Evolutionary conservation across 768 basidiomycete species (phyloP).

Genomic region (Wakefieldia striispora): DNA sequence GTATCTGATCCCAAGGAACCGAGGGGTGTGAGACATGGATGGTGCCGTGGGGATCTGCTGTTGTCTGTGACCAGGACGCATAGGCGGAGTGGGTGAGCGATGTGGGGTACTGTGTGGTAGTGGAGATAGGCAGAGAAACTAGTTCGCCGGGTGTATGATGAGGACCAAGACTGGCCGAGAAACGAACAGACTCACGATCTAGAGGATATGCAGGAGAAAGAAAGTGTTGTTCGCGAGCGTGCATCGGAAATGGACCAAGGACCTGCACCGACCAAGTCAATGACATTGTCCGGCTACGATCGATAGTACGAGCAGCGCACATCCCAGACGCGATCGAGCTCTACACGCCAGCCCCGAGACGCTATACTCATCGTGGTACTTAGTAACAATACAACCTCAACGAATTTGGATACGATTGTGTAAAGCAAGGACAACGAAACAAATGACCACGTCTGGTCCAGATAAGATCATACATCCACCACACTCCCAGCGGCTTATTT

Average conservation of each 20-base stretch:
- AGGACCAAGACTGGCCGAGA: not conserved
- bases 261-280: slow-evolving; percentile 41
- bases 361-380: slow-evolving; percentile 9
- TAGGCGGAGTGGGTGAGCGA: slow-evolving; percentile 39
- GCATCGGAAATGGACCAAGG: slow-evolving; percentile 81
- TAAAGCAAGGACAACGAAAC: slow-evolving; percentile 1
- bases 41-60: slow-evolving; percentile 41
- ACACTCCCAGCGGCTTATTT: slow-evolving; percentile 42
- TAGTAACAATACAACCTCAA: not conserved
- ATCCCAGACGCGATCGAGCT: slow-evolving; percentile 29
- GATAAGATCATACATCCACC: not conserved
- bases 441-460: not conserved
- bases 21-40: slow-evolving; percentile 64
- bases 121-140: slow-evolving; percentile 12
- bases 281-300: not conserved
- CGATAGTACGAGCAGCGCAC: slow-evolving; percentile 16
- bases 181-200: slow-evolving; percentile 44
- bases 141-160: slow-evolving; percentile 4
- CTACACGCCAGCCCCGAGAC: slow-evolving; percentile 19
- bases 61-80: slow-evolving; percentile 55
- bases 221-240: slow-evolving; percentile 80
- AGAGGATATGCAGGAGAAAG: slow-evolving; percentile 77
- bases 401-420: not conserved
- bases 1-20: slow-evolving; percentile 64
- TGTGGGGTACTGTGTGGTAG: slow-evolving; percentile 51